Conservation (phyloP, 331 rosid species). For the Rosa hybrid region DNA sequence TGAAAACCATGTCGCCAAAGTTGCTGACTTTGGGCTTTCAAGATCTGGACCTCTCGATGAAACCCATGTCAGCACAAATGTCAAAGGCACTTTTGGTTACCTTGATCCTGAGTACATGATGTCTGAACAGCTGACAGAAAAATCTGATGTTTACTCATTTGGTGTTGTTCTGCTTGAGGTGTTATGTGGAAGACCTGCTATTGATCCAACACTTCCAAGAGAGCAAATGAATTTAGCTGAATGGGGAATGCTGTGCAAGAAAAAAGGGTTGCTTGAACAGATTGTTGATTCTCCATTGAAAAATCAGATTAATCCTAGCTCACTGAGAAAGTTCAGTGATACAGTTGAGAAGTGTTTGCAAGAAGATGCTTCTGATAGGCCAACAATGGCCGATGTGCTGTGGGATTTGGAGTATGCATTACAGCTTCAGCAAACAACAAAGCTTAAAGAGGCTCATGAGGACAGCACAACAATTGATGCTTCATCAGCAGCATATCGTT, state of each 20-base stretch:
- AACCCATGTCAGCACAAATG: constrained; percentile 60
- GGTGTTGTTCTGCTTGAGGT: constrained; percentile 82
- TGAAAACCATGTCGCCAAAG: constrained; percentile 31
- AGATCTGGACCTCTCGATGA: constrained; percentile 48
- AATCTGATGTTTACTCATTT: constrained; percentile 82
- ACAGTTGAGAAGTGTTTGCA: constrained; percentile 47
- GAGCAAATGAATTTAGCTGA: constrained; percentile 54
- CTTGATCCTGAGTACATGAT: constrained; percentile 83
- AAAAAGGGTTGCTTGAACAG: constrained; percentile 46
- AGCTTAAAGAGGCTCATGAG: constrained; percentile 45
- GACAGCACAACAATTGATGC: constrained; percentile 41
- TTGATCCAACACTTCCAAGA: constrained; percentile 39
- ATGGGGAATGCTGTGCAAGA: constrained; percentile 52
- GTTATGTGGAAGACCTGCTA: constrained; percentile 57
- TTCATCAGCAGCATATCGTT: constrained; percentile 21
- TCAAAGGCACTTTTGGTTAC: constrained; percentile 85
- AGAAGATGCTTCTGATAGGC: constrained; percentile 42
- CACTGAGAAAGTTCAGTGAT: constrained; percentile 49
- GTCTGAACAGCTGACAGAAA: constrained; percentile 65
- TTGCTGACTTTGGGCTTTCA: constrained; percentile 63
- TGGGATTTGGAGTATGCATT: constrained; percentile 72
- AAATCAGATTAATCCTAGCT: constrained; percentile 41
- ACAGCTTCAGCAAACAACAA: constrained; percentile 63
- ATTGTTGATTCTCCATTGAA: constrained; percentile 46
- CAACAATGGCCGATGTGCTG: constrained; percentile 52